Base-by-base conservation (phyloP, 1,284 basidiomycete species). In the Ustilago lituana region DNA sequence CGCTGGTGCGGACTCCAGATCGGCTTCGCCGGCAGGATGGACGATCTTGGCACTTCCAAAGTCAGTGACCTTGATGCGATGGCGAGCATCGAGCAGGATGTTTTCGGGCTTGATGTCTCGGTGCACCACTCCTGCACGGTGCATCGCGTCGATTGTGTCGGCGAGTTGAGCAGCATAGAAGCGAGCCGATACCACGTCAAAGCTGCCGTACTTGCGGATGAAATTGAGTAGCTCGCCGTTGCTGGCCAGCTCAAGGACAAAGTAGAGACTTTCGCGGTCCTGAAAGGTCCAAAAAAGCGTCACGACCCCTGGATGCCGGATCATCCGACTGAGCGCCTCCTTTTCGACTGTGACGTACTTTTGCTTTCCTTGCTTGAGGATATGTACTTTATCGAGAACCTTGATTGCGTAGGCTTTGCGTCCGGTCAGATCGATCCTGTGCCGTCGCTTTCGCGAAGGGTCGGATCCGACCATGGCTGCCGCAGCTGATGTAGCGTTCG, bases 281-380 rank as follows among this genome's bases (percentile, higher is more conserved):
- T 82, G 80, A 39, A 82, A 82, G 1, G 80, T 81, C 75, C 77
- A 78, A 27, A 72, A 82, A 4, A 82, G 68, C 5, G 74, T 81
- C 15, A 82, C 69, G 15, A 81, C 73, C 4, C 80, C 80, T 0
- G 76, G 78, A 53, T 71, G 62, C n/a, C 71, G 61, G 22, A 74
- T 71, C 39, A 82, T 59, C 17, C 78, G 69, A 44, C 78, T 79
- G 19, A 82, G 56, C 19, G 80, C 80, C 48, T 81, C 78, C 55
- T 80, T 82, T 48, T 82, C 80, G 33, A 82, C 67, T 12, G 64
- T 43, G 26, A 82, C 79, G 43, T 82, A 82, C 54, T 81, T 81
- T 26, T 81, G 79, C 71, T 82, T 82, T 44, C 77, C 77, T 49
- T 82, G 77, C 56, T 79, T 79, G 37, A 82, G 70, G 36, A 82